A percentile compares a stretch with the other conserved stretches of the same genome.
These are phyloP conservation scores for Lactuca sativa DNA, from an alignment of 129 eudicot genomes.

Conservation along the genomic window DNA sequence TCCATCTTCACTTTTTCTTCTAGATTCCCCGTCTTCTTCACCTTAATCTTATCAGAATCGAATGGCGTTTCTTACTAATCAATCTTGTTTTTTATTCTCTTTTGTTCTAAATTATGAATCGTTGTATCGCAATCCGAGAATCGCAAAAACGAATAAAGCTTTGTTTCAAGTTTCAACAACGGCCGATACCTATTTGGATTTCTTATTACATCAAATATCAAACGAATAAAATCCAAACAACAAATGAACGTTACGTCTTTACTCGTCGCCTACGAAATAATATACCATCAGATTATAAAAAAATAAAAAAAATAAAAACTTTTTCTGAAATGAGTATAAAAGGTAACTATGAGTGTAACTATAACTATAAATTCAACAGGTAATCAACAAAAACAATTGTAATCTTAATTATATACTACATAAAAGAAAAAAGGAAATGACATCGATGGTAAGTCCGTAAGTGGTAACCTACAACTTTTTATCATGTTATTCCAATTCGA, in stretches of 20 bases:
- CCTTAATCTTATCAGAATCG: slow-evolving; percentile 8
- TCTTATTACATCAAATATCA: neutral
- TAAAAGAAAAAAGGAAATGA: too few relatives aligned
- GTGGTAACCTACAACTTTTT: too few relatives aligned
- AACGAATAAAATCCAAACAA: neutral
- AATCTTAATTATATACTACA: too few relatives aligned
- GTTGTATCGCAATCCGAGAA: neutral
- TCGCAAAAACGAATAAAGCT: neutral
- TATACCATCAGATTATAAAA: too few relatives aligned
- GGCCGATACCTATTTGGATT: neutral
- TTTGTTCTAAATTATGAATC: neutral
- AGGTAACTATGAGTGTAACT: too few relatives aligned
- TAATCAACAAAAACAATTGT: too few relatives aligned
- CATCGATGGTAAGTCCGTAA: too few relatives aligned
- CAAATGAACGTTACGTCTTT: neutral
- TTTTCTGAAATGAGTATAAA: too few relatives aligned
- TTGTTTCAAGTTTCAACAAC: neutral
- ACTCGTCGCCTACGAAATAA: too few relatives aligned
- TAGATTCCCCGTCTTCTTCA: slow-evolving; percentile 14
- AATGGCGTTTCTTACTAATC: neutral
- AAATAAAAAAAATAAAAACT: too few relatives aligned
- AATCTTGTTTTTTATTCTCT: neutral
- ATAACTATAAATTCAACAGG: too few relatives aligned
- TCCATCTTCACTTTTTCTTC: slow-evolving; percentile 13
- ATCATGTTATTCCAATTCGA: too few relatives aligned